Evolutionary conservation across 2,329 filamentous ascomycete genomes (phyloP), one percentile per base, ranked within the genome.

Genomic region (Lachnellula arida): DNA sequence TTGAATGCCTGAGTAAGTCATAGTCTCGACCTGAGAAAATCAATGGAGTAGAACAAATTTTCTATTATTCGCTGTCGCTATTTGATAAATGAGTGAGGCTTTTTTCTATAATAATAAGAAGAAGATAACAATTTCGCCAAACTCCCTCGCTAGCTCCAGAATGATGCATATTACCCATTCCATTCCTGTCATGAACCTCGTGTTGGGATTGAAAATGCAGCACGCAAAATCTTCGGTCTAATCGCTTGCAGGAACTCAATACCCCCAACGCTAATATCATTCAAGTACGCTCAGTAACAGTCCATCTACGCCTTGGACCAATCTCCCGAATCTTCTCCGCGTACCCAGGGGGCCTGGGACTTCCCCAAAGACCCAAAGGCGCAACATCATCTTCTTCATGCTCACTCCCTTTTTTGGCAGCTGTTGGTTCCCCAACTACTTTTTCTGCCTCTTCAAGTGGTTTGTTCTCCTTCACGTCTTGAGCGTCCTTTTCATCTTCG

Each of bases 231-330:
- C n/a, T 15, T 35, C 28, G 15, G 48, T 44, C 42, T 35, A 50
- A 23, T 40, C 28, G n/a, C 48, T 14, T 19, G 42, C n/a, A 23
- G 23, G 15, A 8, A 9, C 2, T n/a, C 15, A 8, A 51, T 42
- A 14, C n/a, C 11, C 19, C 12, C 35, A 34, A 39, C 39, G 46
- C 15, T 22, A 19, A 52, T 3, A 35, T 15, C 22, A n/a, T 7
- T 22, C n/a, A 57, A 37, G 46, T 56, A 2, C 60, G 58, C 37
- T 83, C 80, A 46, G 75, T 81, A 4, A 82, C 75, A 22, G 80
- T 81, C 81, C 81, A 84, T 23, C 80, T 73, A 51, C 80, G 69
- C 69, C 82, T 83, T 1, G 74, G 71, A 19, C 73, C 71, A 35
- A 72, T 75, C 55, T 82, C 80, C 6, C 76, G 71, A 32, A 74